phyloP scores from a whole-genome alignment of 495 filamentous ascomycete genomes.

The Penicillium taxi region DNA sequence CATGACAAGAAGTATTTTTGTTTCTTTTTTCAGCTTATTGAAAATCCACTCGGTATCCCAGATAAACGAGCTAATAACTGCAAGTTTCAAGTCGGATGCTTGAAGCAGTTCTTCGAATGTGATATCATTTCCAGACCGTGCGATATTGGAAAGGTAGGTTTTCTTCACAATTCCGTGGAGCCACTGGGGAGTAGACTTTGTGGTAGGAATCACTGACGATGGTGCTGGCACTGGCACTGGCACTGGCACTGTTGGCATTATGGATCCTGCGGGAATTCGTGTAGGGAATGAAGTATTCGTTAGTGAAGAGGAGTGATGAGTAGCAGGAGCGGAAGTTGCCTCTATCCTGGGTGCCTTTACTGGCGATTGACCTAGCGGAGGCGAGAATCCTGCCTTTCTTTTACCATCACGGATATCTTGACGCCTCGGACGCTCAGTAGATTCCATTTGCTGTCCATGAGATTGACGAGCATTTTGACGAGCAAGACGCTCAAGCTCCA shows the following conservation, averaged over 20 bases:
- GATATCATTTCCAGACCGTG: conserved; percentile 60
- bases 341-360: conserved; percentile 4
- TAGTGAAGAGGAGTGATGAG: not conserved
- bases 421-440: too few relatives aligned
- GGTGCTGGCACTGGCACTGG: not conserved
- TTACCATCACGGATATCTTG: too few relatives aligned
- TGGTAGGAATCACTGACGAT: not conserved
- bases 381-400: conserved; percentile 1
- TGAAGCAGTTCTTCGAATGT: conserved; percentile 88
- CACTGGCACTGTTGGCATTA: conserved; percentile 1
- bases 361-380: not conserved
- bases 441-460: not conserved
- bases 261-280: not conserved
- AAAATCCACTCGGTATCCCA: conserved; percentile 74
- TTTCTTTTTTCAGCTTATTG: conserved; percentile 47
- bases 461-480: conserved; percentile 56
- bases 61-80: conserved; percentile 78
- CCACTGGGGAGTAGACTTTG: conserved; percentile 36
- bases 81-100: conserved; percentile 57
- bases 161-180: conserved; percentile 71
- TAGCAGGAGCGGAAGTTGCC: not conserved
- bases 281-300: not conserved
- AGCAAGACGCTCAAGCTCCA: conserved; percentile 80
- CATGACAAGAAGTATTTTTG: conserved; percentile 60
- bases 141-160: conserved; percentile 58